A percentile compares a stretch with the other conserved stretches of the same genome.
phyloP scores from a whole-genome alignment of 176 grass and related monocot genomes.

The Microstegium vimineum region DNA sequence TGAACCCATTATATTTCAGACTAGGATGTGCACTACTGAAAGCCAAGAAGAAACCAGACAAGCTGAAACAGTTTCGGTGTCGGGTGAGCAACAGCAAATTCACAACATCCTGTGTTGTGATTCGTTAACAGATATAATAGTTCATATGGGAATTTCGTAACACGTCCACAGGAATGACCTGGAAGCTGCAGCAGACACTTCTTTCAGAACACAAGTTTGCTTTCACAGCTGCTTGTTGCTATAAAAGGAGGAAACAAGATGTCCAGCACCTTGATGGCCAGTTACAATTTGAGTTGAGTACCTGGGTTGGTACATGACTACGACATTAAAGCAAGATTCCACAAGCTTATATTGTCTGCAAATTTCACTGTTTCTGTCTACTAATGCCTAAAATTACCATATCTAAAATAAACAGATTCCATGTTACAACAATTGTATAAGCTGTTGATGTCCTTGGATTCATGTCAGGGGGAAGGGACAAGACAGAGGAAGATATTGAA shows the following conservation, averaged over 20 bases:
- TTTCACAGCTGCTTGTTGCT: not conserved
- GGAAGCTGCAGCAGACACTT: not conserved
- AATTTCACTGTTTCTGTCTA: slow-evolving; percentile 14
- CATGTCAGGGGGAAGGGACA: not conserved
- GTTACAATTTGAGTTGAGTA: not conserved
- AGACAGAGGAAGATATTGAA: not conserved
- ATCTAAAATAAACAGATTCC: not conserved
- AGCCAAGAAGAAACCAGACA: not conserved
- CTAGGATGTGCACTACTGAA: not conserved
- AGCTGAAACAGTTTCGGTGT: not conserved
- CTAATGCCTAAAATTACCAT: not conserved
- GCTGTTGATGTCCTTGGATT: not conserved
- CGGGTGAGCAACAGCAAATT: not conserved
- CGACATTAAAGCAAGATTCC: not conserved
- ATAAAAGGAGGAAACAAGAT: not conserved
- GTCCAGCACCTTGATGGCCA: not conserved
- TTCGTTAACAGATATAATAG: not conserved
- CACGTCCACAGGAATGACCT: not conserved
- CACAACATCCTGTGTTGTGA: not conserved
- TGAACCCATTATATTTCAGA: not conserved
- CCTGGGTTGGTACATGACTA: not conserved
- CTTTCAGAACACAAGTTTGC: not conserved
- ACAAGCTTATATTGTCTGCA: not conserved
- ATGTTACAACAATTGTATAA: slow-evolving; percentile 6
- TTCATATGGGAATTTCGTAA: not conserved